phyloP scores from a whole-genome alignment of 768 basidiomycete species.

The Phanerochaete carnosa region DNA sequence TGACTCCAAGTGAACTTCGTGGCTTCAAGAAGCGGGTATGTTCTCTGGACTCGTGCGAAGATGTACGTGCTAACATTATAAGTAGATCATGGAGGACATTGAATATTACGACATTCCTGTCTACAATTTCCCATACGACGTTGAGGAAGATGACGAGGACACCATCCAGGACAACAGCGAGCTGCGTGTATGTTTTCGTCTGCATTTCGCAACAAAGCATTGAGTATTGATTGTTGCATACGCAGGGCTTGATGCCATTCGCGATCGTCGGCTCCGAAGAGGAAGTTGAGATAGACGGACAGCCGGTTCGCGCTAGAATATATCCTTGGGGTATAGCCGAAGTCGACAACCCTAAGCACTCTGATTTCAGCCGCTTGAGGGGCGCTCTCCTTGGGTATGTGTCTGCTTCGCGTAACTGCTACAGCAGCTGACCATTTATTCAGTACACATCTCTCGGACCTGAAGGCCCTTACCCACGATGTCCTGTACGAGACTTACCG shows the following conservation, averaged over 20 bases:
- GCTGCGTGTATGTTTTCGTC: constrained; percentile 61
- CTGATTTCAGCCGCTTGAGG: constrained; percentile 93
- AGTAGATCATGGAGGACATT: constrained; percentile 98
- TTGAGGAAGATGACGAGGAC: constrained; percentile 99
- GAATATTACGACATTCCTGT: constrained; percentile 97
- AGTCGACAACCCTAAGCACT: constrained; percentile 99
- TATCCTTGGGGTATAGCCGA: constrained; percentile 99
- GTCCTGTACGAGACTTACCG: constrained; percentile 95
- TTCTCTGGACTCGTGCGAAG: constrained; percentile 3
- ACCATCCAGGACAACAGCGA: constrained; percentile 98
- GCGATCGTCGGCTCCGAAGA: constrained; percentile 97
- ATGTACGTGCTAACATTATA: background rate
- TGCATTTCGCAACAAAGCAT: background rate
- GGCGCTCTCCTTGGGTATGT: constrained; percentile 86
- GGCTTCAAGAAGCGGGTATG: constrained; percentile 93
- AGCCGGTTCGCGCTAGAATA: constrained; percentile 86
- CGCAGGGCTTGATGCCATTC: constrained; percentile 87
- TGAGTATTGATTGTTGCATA: constrained; percentile 7
- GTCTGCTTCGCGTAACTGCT: background rate
- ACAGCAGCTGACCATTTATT: background rate
- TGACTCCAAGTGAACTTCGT: constrained; percentile 89
- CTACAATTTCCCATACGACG: constrained; percentile 99
- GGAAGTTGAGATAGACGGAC: constrained; percentile 90
- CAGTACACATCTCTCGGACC: constrained; percentile 91
- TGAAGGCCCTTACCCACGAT: constrained; percentile 93